phyloP scores from a whole-genome alignment of 2,329 filamentous ascomycete genomes.

The Fusarium irregulare region DNA sequence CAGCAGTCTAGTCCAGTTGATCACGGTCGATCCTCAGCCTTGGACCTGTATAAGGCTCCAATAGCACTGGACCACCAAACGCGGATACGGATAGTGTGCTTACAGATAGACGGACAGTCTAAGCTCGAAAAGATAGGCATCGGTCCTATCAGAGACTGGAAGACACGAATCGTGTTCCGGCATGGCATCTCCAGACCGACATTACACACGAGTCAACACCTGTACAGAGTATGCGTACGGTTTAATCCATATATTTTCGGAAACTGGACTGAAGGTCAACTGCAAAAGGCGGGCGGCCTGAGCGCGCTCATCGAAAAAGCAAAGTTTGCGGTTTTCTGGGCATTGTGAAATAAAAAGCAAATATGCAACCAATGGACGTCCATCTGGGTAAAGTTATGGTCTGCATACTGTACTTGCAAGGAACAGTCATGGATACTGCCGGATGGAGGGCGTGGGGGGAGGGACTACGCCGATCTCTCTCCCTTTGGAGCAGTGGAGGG shows the following conservation, averaged over 20 bases:
- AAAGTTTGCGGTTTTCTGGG: constrained; percentile 8
- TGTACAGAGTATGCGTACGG: background rate
- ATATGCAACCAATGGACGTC: constrained; percentile 10
- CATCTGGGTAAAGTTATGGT: constrained; percentile 26
- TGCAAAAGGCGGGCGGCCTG: constrained; percentile 26
- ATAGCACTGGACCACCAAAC: background rate
- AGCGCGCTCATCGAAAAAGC: constrained; percentile 35
- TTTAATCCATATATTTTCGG: background rate
- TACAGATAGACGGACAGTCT: background rate
- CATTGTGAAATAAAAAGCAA: constrained; percentile 37
- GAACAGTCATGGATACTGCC: constrained; percentile 8
- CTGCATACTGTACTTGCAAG: constrained; percentile 27
- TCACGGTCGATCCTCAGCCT: constrained; percentile 1
- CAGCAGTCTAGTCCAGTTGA: background rate
- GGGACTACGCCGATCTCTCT: constrained; percentile 35
- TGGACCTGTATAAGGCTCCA: background rate
- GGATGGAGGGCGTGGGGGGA: constrained; percentile 27
- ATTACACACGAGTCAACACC: constrained; percentile 28
- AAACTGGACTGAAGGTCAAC: background rate
- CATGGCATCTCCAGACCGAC: constrained; percentile 24
- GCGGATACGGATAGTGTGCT: background rate
- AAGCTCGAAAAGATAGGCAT: background rate
- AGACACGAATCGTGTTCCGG: constrained; percentile 1
- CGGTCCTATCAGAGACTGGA: background rate
- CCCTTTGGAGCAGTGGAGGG: background rate